Conservation (phyloP, 2,329 filamentous ascomycete species). For the Stachybotrys elegans region DNA sequence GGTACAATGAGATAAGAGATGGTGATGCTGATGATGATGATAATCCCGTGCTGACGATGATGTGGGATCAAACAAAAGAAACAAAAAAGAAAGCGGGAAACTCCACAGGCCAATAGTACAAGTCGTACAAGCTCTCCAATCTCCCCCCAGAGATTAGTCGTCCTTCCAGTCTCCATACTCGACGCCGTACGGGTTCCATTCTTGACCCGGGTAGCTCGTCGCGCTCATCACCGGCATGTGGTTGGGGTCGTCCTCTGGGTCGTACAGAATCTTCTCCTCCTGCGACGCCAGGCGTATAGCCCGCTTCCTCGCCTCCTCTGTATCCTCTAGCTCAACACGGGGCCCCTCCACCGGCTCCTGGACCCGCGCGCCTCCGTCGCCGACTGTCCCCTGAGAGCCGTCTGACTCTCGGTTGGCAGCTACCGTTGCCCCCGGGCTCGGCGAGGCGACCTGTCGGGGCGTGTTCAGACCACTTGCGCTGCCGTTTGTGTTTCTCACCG, state of each 20-base stretch:
- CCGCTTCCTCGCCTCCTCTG: slow-evolving; percentile 39
- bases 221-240: slow-evolving; percentile 56
- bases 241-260: slow-evolving; percentile 27
- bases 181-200: slow-evolving; percentile 62
- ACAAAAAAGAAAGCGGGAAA: no score
- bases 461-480: no score
- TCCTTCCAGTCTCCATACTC: no score
- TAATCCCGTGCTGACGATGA: no score
- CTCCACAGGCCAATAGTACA: no score
- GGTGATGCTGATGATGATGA: no score
- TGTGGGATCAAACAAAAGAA: no score
- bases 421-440: slow-evolving; percentile 1
- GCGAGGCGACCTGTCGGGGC: no score
- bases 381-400: slow-evolving; percentile 2
- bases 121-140: no score
- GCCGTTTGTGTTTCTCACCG: no score
- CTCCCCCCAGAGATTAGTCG: no score
- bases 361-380: neutral
- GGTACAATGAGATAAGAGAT: no score
- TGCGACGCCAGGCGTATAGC: slow-evolving; percentile 37
- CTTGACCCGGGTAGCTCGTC: slow-evolving; percentile 65
- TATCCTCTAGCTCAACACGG: slow-evolving; percentile 32
- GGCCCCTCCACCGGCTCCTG: slow-evolving; percentile 4
- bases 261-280: slow-evolving; percentile 49
- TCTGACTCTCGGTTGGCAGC: slow-evolving; percentile 5